Percentiles rank a stretch among this genome's conserved stretches.
Evolutionary conservation across 345 rosid species (phyloP).

Genomic region (Moricandia arvensis): DNA sequence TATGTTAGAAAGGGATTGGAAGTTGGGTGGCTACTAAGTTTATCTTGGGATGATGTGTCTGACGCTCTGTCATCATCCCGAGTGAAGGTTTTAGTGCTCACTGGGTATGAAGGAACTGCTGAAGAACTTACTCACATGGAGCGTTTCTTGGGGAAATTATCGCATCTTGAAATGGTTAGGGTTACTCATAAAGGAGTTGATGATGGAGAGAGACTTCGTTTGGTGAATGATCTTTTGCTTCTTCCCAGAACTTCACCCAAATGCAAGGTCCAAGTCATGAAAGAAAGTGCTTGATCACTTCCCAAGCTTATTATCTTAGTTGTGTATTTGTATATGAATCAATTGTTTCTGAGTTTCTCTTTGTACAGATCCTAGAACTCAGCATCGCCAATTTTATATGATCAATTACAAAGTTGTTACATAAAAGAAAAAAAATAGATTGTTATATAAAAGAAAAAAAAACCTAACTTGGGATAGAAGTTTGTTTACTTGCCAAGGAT

Average conservation of each 20-base stretch:
- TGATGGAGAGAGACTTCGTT: neutral
- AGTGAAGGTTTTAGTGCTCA: slow-evolving; percentile 9
- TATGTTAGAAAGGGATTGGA: slow-evolving; percentile 22
- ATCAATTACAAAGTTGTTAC: neutral
- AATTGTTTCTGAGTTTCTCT: neutral
- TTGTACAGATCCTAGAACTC: neutral
- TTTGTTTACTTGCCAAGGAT: neutral
- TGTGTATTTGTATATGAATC: neutral
- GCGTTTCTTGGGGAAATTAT: slow-evolving; percentile 10
- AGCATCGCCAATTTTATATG: neutral
- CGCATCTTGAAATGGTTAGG: slow-evolving; percentile 15
- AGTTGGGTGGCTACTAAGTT: neutral
- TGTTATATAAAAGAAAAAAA: neutral
- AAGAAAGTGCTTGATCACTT: neutral
- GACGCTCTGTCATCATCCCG: slow-evolving; percentile 16
- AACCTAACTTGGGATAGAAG: neutral
- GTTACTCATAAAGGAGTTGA: neutral
- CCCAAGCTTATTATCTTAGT: neutral
- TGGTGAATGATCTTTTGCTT: slow-evolving; percentile 10
- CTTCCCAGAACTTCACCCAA: slow-evolving; percentile 19
- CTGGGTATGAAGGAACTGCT: slow-evolving; percentile 15
- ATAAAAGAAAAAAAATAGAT: neutral
- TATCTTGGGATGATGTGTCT: slow-evolving; percentile 14
- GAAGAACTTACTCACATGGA: neutral
- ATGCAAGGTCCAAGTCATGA: slow-evolving; percentile 7